Evolutionary conservation across 2,329 filamentous ascomycete species (phyloP).

Genomic region (Dothistroma pini): DNA sequence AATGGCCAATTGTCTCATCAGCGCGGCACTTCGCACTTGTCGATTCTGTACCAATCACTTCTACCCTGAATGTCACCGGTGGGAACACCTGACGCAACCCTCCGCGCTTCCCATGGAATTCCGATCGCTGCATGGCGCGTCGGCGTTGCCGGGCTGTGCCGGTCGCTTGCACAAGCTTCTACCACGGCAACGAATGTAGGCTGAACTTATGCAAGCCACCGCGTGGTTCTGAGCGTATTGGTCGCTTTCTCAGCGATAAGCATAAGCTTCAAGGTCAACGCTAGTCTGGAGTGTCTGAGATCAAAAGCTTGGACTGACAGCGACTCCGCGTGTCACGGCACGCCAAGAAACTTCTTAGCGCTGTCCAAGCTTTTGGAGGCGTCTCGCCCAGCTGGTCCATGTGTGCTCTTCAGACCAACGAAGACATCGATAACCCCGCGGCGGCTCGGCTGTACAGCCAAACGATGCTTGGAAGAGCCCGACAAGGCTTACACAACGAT

Average conservation of each 20-base stretch:
- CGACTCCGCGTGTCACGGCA: neutral
- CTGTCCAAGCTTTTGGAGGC: neutral
- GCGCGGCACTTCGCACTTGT: too few relatives aligned
- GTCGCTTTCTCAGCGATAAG: neutral
- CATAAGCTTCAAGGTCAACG: neutral
- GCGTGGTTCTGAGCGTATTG: constrained; percentile 2
- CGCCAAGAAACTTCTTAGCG: neutral
- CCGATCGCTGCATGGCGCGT: neutral
- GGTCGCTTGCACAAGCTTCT: constrained; percentile 1
- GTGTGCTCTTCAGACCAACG: neutral
- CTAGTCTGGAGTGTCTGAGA: neutral
- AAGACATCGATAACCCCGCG: neutral
- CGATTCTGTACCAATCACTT: neutral
- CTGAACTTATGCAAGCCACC: constrained; percentile 7
- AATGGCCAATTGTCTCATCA: neutral
- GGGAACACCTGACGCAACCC: neutral
- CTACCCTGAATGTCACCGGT: neutral
- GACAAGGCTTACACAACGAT: neutral
- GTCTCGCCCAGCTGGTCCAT: neutral
- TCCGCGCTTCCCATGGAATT: neutral
- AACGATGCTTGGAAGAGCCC: neutral
- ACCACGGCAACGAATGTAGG: neutral
- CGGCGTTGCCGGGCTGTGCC: constrained; percentile 3
- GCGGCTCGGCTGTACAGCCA: neutral
- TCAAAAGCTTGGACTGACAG: constrained; percentile 5